Percentiles rank a stretch among this genome's conserved stretches.
These are phyloP conservation scores for Lactuca saligna DNA, from an alignment of 129 eudicot species.

Conservation along the genomic window DNA sequence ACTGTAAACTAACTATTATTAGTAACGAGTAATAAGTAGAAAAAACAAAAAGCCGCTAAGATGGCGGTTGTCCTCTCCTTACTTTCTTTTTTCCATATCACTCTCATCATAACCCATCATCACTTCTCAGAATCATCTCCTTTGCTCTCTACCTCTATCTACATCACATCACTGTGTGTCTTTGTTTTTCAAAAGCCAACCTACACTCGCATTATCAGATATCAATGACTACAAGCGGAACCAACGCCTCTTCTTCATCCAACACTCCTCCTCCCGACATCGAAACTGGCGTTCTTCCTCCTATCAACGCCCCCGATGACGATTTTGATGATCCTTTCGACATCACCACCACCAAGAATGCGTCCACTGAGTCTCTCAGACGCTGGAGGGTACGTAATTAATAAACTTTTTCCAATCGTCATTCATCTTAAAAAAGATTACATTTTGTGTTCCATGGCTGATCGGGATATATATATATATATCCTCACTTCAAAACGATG, in stretches of 20 bases:
- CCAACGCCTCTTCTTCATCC: constrained; percentile 16
- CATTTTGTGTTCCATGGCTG: background rate
- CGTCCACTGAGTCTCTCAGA: constrained; percentile 55
- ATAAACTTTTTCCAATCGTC: background rate
- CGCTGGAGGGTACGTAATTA: constrained; percentile 81
- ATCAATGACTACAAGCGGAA: constrained; percentile 24
- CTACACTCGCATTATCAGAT: background rate
- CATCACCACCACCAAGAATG: constrained; percentile 76
- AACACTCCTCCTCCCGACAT: constrained; percentile 33
- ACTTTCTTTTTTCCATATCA: constrained; percentile 1
- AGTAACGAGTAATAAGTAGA: background rate
- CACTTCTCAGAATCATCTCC: background rate
- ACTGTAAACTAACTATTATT: background rate
- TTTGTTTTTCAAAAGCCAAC: background rate
- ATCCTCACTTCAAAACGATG: background rate
- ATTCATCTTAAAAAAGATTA: background rate
- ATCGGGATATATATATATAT: background rate
- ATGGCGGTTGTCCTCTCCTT: constrained; percentile 32
- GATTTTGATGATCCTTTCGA: constrained; percentile 72
- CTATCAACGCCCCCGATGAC: constrained; percentile 1
- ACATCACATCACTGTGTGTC: background rate
- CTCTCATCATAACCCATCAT: background rate
- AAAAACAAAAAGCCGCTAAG: constrained; percentile 5
- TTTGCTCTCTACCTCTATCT: background rate
- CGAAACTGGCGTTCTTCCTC: constrained; percentile 29